Conservation (phyloP, 2,329 filamentous ascomycete genomes). For the Pezicula neosporulosa region DNA sequence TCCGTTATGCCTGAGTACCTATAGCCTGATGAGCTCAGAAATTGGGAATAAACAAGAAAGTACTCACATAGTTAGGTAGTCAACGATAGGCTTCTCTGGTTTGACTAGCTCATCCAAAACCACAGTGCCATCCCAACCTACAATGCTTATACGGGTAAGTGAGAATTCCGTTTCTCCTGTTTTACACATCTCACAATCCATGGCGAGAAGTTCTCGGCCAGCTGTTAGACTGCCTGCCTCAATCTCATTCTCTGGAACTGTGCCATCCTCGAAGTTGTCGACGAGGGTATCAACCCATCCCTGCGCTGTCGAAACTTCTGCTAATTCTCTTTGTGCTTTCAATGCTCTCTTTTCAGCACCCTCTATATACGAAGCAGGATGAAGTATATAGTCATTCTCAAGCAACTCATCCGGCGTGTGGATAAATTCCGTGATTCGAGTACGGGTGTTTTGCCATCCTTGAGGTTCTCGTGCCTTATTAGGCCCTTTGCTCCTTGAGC, state of each 20-base stretch:
- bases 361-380: conserved; percentile 68
- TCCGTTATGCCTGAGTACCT: conserved; percentile 87
- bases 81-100: conserved; percentile 79
- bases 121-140: conserved; percentile 80
- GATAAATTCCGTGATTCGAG: conserved; percentile 78
- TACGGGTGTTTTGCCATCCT: conserved; percentile 70
- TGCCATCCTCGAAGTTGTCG: conserved; percentile 60
- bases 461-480: conserved; percentile 59
- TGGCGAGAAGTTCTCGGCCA: conserved; percentile 72
- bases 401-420: conserved; percentile 68
- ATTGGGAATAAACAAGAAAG: conserved; percentile 3
- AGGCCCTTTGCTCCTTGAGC: conserved; percentile 29
- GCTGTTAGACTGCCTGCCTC: conserved; percentile 80
- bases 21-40: conserved; percentile 12
- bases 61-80: conserved; percentile 75
- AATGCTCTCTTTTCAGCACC: conserved; percentile 51
- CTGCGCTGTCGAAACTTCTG: conserved; percentile 44
- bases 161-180: conserved; percentile 77
- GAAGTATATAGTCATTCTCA: conserved; percentile 80
- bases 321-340: conserved; percentile 47
- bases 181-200: conserved; percentile 98
- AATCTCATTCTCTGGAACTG: conserved; percentile 66
- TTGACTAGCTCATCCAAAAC: conserved; percentile 91
- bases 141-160: conserved; percentile 82
- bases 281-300: conserved; percentile 86